Evolutionary conservation across 345 rosid genomes (phyloP), one percentile per base, ranked within the genome.

Genomic region (Camelina hispida): DNA sequence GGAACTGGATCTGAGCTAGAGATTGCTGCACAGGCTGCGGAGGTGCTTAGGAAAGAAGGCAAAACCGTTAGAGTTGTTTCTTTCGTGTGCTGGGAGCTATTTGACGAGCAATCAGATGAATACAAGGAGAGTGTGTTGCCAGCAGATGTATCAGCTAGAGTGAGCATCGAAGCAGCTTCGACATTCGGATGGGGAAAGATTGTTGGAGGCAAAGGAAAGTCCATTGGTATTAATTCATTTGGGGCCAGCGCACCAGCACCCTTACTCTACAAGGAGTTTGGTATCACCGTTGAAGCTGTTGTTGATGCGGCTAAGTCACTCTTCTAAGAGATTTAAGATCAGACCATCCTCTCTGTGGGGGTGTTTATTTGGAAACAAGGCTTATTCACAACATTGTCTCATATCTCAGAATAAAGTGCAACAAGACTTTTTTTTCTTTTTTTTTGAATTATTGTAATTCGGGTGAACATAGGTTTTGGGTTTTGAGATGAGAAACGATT

Each of bases 1-100:
- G 99, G 96, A 71, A 96, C 99, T 25, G 99, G 99, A 35, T 93
- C 98, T 2, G 99, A 96, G 80, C 78, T 96, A 78, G 96, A 93
- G 81, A 91, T 93, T 59, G 98, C 96, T 22, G 93, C 84, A 38
- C 81, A 86, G 62, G 98, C 98, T 48, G 99, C 62, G 0, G 97
- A 87, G 9, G 86, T 83, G 68, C 89, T 96, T 13, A 86, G 85
- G 76, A 88, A 88, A 86, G 98, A 80, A 78, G 99, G 99, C n/a
- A 96, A 92, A 86, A 83, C 87, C 1, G 97, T 93, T 9, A 84
- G 99, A 75, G 97, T 96, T 20, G 99, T 93, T 18, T 96, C 99
- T 5, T 62, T 96, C 6, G 91, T 92, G 35, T 86, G 94, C 16
- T 92, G 97, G 97, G 97, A 92, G 70, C 90, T 92, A 2, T 92